Base-by-base conservation (phyloP, 1,284 basidiomycete genomes). In the Ceratobasidium sp. region DNA sequence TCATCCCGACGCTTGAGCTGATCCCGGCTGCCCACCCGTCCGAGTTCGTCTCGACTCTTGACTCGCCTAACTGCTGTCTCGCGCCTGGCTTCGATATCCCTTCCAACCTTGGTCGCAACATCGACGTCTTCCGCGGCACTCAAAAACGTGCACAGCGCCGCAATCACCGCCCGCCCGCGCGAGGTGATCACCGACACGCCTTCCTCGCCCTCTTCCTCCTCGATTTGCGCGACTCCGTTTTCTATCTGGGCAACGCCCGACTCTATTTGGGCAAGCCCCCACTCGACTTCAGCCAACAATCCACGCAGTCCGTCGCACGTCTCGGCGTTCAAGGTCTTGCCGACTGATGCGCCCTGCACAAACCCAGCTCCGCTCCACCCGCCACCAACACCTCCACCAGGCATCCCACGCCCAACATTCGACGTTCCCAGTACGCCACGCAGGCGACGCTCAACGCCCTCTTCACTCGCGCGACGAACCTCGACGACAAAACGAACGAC, bases 401-500 rank as follows among this genome's bases (percentile, higher is more conserved):
- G 87, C 37, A 93, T 84, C n/a, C 92, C 92, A 19, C 89, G 83
- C 0, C 93, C 93, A 70, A 95, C 83, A 2, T 91, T 89, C 4
- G 85, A 83, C 0, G 90, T 87, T n/a, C 86, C 85, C 80, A 94
- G 90, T 8, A 88, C 87, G 8, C 91, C 93, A 59, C 87, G 85
- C 29, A 94, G 80, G 46, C 91, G 88, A 81, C 64, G 64, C 92
- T 93, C 82, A 52, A 51, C 83, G 43, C 67, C 25, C 64, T 43
- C 34, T 65, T 62, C n/a, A 57, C 76, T 69, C 61, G 85, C 79
- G 77, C 83, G 82, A 82, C 76, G 80, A 83, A 80, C 90, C 80
- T 95, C 93, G 7, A 87, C 82, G 11, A 94, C 90, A 81, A 95
- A 95, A 0, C 89, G 87, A 52, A 89, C 83, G 5, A 96, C 88